Base-by-base conservation (phyloP, 2,329 filamentous ascomycete species). In the Bipolaris gigantea region DNA sequence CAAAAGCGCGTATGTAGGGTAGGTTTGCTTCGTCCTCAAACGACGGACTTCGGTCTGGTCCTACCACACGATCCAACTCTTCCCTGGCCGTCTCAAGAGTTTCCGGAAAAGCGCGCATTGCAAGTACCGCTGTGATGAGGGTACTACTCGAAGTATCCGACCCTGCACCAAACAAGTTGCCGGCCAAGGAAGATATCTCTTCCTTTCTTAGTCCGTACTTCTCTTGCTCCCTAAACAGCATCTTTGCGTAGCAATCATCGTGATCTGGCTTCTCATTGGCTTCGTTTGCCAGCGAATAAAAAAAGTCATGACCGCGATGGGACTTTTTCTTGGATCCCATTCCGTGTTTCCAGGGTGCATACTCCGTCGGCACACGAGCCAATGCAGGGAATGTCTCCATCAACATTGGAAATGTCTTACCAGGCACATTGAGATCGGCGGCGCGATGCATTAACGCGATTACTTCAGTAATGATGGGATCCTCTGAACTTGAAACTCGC, bases 401-500 rank as follows among this genome's bases (percentile, higher is more conserved):
- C 25, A 85, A 67, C 79, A 83, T 84, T 3, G 83, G 83, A 55
- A 85, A 84, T 0, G 71, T 78, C 64, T 82, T 82, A 16, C 74
- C 85, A 1, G 72, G 72, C 1, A 76, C 74, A 23, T 75, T 74
- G 4, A 85, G 71, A 50, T 83, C 81, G 2, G 82, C 83, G 0
- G 83, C 82, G 49, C 82, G 76, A 53, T 85, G 80, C 77, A 85
- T 81, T 30, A 82, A 72, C 0, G 81, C 79, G 53, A 85, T 81
- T n/a, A 82, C 83, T 63, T 85, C 82, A 3, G 82, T 83, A 55
- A 85, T 81, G 62, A 83, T 83, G 4, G 82, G 82, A 59, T 85
- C 83, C 15, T 79, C 73, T 61, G 70, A 79, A 48, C 67, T 77
- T 8, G 76, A 76, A 0, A 83, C 77, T 9, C 83, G 73, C 7